A percentile compares a stretch with the other conserved stretches of the same genome.
phyloP scores from a whole-genome alignment of 805 yeast genomes.

The Wickerhamiella sorbophila region DNA sequence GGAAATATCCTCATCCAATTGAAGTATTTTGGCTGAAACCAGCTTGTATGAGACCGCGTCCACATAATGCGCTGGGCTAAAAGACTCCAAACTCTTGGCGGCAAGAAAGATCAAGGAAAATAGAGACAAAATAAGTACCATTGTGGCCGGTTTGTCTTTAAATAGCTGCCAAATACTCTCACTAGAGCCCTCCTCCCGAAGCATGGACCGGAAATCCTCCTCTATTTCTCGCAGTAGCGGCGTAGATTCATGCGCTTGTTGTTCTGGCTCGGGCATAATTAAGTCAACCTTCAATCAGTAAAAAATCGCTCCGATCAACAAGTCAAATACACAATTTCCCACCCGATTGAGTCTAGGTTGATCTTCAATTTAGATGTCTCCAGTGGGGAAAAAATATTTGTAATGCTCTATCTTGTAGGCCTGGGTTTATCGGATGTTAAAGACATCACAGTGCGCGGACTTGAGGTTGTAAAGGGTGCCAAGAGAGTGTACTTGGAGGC shows the following conservation, averaged over 20 bases:
- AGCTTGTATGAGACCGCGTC: not conserved
- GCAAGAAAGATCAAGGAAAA: conserved; percentile 6
- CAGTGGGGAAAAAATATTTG: not conserved
- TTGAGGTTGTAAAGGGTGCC: conserved; percentile 70
- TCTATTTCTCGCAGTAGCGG: conserved; percentile 2
- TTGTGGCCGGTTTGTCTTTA: conserved; percentile 11
- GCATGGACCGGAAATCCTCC: conserved; percentile 13
- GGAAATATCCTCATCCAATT: not conserved
- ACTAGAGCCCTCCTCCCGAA: conserved; percentile 11
- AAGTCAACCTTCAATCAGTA: too few relatives aligned
- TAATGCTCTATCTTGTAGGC: conserved; percentile 82
- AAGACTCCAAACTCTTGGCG: not conserved
- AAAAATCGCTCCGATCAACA: too few relatives aligned
- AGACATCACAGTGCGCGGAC: conserved; percentile 90
- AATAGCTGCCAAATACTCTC: conserved; percentile 8
- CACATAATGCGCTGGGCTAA: not conserved
- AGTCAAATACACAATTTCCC: too few relatives aligned
- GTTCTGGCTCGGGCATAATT: too few relatives aligned
- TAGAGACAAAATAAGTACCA: conserved; percentile 8
- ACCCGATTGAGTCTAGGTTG: too few relatives aligned
- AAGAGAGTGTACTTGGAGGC: conserved; percentile 90
- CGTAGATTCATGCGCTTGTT: not conserved
- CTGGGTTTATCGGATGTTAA: conserved; percentile 77
- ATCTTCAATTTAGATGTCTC: not conserved
- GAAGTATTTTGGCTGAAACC: not conserved